Percentiles rank a stretch among this genome's conserved stretches.
These are phyloP conservation scores for Dipteronia sinensis DNA, from an alignment of 345 rosid species.

Conservation along the genomic window DNA sequence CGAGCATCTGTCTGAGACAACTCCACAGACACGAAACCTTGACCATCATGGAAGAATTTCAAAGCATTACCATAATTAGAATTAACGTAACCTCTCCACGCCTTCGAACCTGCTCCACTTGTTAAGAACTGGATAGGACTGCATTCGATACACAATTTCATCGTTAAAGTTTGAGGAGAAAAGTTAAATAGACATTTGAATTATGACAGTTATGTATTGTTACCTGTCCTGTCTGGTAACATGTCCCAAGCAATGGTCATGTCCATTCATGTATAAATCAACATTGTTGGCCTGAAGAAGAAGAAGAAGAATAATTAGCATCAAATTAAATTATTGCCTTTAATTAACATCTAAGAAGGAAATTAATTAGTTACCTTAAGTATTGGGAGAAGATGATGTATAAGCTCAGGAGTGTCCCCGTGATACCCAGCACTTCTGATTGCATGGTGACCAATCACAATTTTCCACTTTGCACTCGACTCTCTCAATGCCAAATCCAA, in stretches of 20 bases:
- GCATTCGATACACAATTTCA: neutral
- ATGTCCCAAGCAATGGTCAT: conserved; percentile 54
- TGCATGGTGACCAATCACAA: conserved; percentile 58
- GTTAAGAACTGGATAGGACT: conserved; percentile 70
- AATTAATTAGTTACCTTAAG: conserved; percentile 36
- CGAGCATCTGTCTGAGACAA: conserved; percentile 29
- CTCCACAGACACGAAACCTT: conserved; percentile 75
- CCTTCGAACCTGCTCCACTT: conserved; percentile 90
- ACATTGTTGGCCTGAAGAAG: conserved; percentile 42
- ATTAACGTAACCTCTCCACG: conserved; percentile 66
- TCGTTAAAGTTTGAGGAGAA: too few relatives aligned
- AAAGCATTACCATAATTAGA: conserved; percentile 6
- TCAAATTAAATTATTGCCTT: neutral
- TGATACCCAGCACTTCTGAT: conserved; percentile 50
- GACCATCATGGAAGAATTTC: conserved; percentile 75
- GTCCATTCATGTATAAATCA: conserved; percentile 55
- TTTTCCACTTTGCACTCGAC: conserved; percentile 50
- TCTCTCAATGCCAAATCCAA: conserved; percentile 38
- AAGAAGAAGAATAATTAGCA: neutral
- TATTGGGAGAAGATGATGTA: conserved; percentile 45
- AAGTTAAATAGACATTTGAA: neutral
- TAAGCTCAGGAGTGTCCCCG: too few relatives aligned
- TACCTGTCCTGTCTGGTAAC: conserved; percentile 42
- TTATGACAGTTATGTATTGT: neutral
- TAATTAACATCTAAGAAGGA: neutral